A percentile compares a stretch with the other conserved stretches of the same genome.
Evolutionary conservation across 1,284 basidiomycete species (phyloP).

Genomic region (Puccinia horiana): DNA sequence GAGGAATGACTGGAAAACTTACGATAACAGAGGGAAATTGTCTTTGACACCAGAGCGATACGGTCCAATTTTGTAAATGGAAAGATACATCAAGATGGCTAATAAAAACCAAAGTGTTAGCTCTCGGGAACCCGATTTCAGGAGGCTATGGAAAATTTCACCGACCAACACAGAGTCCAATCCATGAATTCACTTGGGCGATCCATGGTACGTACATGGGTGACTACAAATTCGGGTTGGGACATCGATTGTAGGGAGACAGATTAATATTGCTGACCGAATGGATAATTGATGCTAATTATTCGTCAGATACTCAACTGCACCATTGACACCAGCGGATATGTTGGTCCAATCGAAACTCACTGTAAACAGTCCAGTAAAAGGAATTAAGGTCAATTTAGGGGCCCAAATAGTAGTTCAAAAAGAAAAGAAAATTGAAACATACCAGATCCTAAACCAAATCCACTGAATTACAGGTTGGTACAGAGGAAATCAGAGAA

Average conservation of each 20-base stretch:
- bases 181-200: constrained; percentile 50
- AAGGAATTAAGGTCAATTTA: not conserved
- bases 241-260: not conserved
- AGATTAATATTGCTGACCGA: not conserved
- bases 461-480: constrained; percentile 17
- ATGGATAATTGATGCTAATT: not conserved
- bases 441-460: constrained; percentile 47
- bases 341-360: constrained; percentile 50
- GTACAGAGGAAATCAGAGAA: not conserved
- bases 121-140: not conserved
- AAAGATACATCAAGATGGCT: constrained; percentile 49
- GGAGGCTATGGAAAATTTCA: not conserved
- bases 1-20: not conserved
- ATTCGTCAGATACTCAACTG: constrained; percentile 39
- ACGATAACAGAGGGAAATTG: constrained; percentile 49
- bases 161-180: constrained; percentile 42
- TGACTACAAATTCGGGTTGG: not conserved
- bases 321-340: constrained; percentile 49
- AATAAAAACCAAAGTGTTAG: not conserved
- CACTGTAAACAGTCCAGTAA: constrained; percentile 12
- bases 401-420: not conserved
- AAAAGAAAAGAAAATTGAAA: not conserved
- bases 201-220: constrained; percentile 50
- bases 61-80: constrained; percentile 42
- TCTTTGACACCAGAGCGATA: constrained; percentile 37